Percentiles rank a stretch among this genome's conserved stretches.
phyloP scores from a whole-genome alignment of 768 basidiomycete species.

The Daedaleopsis sinensis region DNA sequence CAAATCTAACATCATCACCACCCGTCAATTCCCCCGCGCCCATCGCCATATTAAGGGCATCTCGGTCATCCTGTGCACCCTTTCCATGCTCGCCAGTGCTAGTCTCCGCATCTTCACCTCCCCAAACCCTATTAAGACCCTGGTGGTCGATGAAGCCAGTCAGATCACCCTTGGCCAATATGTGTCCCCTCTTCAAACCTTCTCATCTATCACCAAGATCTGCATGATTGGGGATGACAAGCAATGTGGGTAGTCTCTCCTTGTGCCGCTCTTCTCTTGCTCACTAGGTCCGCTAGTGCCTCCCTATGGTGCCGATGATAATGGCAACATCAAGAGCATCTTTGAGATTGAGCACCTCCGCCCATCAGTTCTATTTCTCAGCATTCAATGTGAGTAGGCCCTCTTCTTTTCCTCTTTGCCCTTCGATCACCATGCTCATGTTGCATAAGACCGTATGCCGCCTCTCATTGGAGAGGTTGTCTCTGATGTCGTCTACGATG shows the following conservation, averaged over 20 bases:
- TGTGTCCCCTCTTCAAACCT: constrained; percentile 30
- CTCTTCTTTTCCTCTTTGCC: constrained; percentile 6
- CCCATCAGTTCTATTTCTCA: constrained; percentile 53
- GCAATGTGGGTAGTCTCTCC: constrained; percentile 36
- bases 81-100: constrained; percentile 69
- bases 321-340: constrained; percentile 67
- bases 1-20: constrained; percentile 52
- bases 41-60: constrained; percentile 39
- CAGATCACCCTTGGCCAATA: constrained; percentile 35
- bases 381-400: constrained; percentile 69
- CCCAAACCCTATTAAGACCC: constrained; percentile 31
- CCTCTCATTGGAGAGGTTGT: constrained; percentile 77
- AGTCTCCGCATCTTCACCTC: constrained; percentile 23
- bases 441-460: constrained; percentile 76
- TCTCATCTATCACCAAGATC: constrained; percentile 35
- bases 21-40: constrained; percentile 35
- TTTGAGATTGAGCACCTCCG: constrained; percentile 74
- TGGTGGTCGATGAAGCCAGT: constrained; percentile 41
- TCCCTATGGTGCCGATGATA: constrained; percentile 75
- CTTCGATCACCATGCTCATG: not conserved
- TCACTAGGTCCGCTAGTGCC: constrained; percentile 57
- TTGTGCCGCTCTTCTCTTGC: not conserved
- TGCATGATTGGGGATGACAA: constrained; percentile 47
- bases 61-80: constrained; percentile 72
- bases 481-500: constrained; percentile 65